Evolutionary conservation across 495 filamentous ascomycete species (phyloP), one percentile per base, ranked within the genome.

Genomic region (Podospora pseudopauciseta): DNA sequence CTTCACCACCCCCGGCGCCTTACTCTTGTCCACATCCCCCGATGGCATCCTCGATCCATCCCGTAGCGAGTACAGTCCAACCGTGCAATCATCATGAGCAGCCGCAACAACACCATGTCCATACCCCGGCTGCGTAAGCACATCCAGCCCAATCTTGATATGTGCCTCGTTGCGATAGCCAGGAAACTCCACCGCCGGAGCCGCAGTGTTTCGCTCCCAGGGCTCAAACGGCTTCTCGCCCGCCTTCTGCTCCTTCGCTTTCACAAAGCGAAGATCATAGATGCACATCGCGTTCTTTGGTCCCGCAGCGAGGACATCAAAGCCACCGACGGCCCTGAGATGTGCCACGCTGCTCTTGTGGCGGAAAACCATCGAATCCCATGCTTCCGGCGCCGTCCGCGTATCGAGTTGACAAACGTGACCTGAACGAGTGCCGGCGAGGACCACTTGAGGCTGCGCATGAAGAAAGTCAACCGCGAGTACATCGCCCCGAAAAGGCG

Each of bases 261-360:
- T 15, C 0, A 63, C 34, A 65, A 70, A 80, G 9, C 82, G 80
- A 1, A 78, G 53, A 44, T 84, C 82, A 63, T 79, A 83, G 0
- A 84, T 63, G 0, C 69, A 72, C 71, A 84, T 77, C 60, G 66
- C 68, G 63, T 67, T 73, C 26, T 62, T 26, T 1, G 81, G 70
- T 1, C 82, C 80, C 1, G 81, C 73, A 1, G 74, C 82, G 0
- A 84, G 70, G 18, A 82, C 68, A 32, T 77, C 73, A 71, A 81
- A 63, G 23, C 65, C 68, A 19, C 69, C 68, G 18, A 81, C 56
- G 13, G 74, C 67, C 18, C 67, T 71, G 20, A 82, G 64, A 59
- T 82, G 78, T 0, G 80, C 72, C 18, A 79, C 68, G 56, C 72
- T 68, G 54, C 67, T 72, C 19, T n/a, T 16, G 71, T 76, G 75